These are phyloP conservation scores for Skeletonema costatum DNA, from an alignment of 108 stramenopile species.

Conservation along the genomic window DNA sequence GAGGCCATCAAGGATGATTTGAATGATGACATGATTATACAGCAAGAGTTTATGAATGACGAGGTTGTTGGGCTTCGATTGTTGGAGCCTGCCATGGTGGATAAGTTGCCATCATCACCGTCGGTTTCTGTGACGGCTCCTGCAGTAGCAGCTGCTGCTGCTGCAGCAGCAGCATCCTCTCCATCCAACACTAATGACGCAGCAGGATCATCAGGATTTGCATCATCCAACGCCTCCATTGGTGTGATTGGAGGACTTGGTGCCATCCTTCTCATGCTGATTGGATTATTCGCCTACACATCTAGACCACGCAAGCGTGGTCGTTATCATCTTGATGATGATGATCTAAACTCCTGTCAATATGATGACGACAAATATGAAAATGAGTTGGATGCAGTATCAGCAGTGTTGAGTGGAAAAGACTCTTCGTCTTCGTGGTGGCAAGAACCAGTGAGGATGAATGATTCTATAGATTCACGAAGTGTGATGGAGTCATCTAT, in stretches of 20 bases:
- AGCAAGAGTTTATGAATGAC: not conserved
- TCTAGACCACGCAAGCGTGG: not conserved
- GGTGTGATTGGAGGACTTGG: not conserved
- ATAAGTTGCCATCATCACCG: not conserved
- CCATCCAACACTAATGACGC: not conserved
- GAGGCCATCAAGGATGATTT: not conserved
- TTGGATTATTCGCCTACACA: conserved; percentile 1
- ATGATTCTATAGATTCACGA: no score
- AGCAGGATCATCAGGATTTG: not conserved
- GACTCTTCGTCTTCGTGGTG: no score
- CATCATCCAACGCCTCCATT: not conserved
- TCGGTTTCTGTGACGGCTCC: not conserved
- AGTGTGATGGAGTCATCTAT: no score
- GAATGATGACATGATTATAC: not conserved
- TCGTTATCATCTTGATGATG: not conserved
- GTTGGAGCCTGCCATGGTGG: not conserved
- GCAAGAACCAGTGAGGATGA: no score
- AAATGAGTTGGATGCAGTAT: not conserved
- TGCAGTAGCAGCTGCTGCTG: not conserved
- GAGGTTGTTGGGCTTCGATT: not conserved
- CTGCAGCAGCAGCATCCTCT: not conserved
- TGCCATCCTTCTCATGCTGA: not conserved
- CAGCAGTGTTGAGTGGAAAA: no score
- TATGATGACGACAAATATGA: not conserved
- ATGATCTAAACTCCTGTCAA: not conserved